Evolutionary conservation across 1,284 basidiomycete genomes (phyloP), one percentile per base, ranked within the genome.

Genomic region (Gymnopus androsaceus): DNA sequence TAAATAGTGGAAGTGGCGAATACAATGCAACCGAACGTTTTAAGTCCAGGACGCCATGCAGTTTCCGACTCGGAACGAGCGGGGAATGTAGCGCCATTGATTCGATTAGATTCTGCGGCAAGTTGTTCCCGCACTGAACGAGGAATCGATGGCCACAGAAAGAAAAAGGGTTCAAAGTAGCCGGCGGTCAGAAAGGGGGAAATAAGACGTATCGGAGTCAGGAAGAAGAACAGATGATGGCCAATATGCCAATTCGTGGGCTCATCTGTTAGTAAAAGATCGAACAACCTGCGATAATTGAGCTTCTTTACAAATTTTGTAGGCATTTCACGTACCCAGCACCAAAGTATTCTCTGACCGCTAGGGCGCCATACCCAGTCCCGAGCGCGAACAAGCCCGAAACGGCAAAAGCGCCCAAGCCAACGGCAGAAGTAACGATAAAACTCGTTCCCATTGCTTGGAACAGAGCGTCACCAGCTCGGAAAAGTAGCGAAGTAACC

Each of bases 281-380:
- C 57, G 21, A 42, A 59, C 2, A 59, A 33, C 19, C 57, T 59
- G 17, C 2, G 30, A 4, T 14, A 7, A 54, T 27, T 4, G 30
- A 37, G 31, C 37, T 4, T 15, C 33, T 3, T 14, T 4, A 45
- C n/a, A 15, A 15, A 33, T 8, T 9, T 23, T 27, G 21, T 1
- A 27, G 15, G 7, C 0, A 36, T 19, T 28, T 27, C 1, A 52
- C 57, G 38, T 44, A 59, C 57, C 40, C 48, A 23, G 54, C 23
- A 8, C 57, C 57, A 28, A 55, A 59, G 23, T 46, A 51, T 14
- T 51, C 37, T 37, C 54, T 51, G 2, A 54, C 54, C n/a, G 57
- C 57, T 14, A 51, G 33, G 17, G 53, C 40, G 17, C 57, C 57
- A 31, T 55, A 55, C 14, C 41, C 44, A 9, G 54, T 48, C 17